A percentile compares a stretch with the other conserved stretches of the same genome.
These are phyloP conservation scores for Neurospora terricola DNA, from an alignment of 495 filamentous ascomycete genomes.

Conservation along the genomic window DNA sequence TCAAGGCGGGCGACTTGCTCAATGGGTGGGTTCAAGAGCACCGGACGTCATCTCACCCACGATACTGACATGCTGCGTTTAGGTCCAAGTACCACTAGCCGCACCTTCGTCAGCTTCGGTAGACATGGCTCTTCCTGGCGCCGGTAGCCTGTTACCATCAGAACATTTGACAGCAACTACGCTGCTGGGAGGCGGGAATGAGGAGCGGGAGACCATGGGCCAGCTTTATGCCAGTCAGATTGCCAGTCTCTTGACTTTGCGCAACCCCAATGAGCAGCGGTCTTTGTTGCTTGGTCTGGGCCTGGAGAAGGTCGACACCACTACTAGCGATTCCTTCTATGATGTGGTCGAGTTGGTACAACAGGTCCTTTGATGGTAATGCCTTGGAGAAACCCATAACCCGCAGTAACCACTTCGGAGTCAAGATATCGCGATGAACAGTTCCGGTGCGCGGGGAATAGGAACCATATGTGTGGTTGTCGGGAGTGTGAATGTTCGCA, in stretches of 20 bases:
- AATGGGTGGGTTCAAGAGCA: constrained; percentile 60
- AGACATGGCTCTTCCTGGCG: constrained; percentile 42
- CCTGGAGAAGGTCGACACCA: constrained; percentile 47
- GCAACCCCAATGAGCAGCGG: constrained; percentile 65
- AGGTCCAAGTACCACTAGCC: constrained; percentile 85
- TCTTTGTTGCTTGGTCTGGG: constrained; percentile 77
- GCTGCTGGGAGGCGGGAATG: constrained; percentile 70
- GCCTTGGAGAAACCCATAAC: background rate
- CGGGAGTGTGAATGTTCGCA: background rate
- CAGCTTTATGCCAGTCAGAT: constrained; percentile 86
- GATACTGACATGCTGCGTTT: constrained; percentile 1
- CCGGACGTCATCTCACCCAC: background rate
- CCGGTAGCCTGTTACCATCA: constrained; percentile 60
- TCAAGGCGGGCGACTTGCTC: constrained; percentile 74
- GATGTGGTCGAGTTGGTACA: constrained; percentile 73
- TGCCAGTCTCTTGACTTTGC: constrained; percentile 62
- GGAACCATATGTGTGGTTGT: background rate
- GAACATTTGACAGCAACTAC: constrained; percentile 78
- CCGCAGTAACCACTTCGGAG: background rate
- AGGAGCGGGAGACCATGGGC: constrained; percentile 70
- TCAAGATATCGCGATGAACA: background rate
- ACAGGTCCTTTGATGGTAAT: constrained; percentile 34
- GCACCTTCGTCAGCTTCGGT: constrained; percentile 50
- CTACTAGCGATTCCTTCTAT: constrained; percentile 63
- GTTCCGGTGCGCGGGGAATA: background rate